Evolutionary conservation across 2,329 filamentous ascomycete genomes (phyloP), one percentile per base, ranked within the genome.

Genomic region (Onygena corvina): DNA sequence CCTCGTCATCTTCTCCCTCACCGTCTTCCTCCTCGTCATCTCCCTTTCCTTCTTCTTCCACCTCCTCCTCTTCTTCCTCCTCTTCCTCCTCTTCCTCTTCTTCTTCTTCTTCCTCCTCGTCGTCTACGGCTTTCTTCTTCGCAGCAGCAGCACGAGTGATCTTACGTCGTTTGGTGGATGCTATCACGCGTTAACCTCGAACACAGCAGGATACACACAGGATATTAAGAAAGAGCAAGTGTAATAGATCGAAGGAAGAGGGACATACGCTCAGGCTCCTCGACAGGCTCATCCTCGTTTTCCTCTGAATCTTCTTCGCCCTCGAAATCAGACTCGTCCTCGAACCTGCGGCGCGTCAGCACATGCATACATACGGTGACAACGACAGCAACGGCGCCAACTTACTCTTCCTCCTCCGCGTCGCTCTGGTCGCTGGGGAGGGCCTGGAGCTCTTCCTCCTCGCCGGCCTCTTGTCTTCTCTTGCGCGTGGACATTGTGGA

Each of bases 351-450:
- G 31, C 18, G 27, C 45, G 27, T 52, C 42, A 51, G 46, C 46
- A 47, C 21, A 11, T 46, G 16, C 45, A 12, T 33, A 16, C 7
- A 35, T 3, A 7, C 12, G 8, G 8, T 12, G n/a, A 18, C 20
- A 8, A 23, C 25, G 27, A 3, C 29, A 40, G 35, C 9, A 18
- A 40, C 12, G 20, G 9, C 29, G 18, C 29, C 31, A 14, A 21
- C 20, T 14, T 47, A 34, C 46, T 47, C 46, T 36, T 47, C 46
- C 49, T 73, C 71, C 64, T 73, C 71, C 51, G 71, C 71, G 52
- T 71, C 70, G 27, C 71, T 70, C 40, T 72, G 71, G 38, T 72
- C 69, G 8, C 71, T 73, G 48, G 71, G 71, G 33, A 73, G 66
- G 29, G 67, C 66, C 51, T 70, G 66, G 3, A 75, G 64, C 55